Base-by-base conservation (phyloP, 306 rosid species). In the Dicorynia guianensis region DNA sequence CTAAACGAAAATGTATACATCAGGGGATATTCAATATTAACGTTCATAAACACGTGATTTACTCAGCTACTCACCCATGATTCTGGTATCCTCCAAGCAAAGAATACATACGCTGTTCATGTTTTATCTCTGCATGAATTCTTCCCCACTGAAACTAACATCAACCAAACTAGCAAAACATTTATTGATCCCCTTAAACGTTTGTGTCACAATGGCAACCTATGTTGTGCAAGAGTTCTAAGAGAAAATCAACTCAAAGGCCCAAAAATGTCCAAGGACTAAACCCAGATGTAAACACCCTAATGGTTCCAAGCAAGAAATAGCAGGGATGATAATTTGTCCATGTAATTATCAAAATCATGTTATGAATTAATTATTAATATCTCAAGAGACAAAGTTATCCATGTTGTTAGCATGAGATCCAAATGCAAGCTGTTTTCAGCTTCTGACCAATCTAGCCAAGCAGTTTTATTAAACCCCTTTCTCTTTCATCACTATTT, bases 61-160 rank as follows among this genome's bases (percentile, higher is more conserved):
- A 5, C 33, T 20, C 62, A 20, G 38, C 39, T 56, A 63, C 88
- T 74, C 25, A 86, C 89, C 89, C 47, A 38, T 61, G 13, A 61
- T 38, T 19, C 7, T 14, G 25, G 25, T 61, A 33, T 53, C 58
- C 7, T 53, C 44, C 4, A 15, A 59, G 2, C 20, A 34, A 34
- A 3, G 65, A 8, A 59, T 34, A 39, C 6, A 59, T 13, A 34
- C 19, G 12, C 39, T 11, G n/a, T 46, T 12, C n/a, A 46, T 3
- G 52, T 46, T 46, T n/a, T 11, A 46, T 46, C 52, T 46, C 52
- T 8, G 52, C 52, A 8, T 46, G 11, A 8, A 11, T 10, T 46
- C 2, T 46, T 7, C 52, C 11, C 3, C 52, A 46, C 3, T 46
- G 12, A 46, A 12, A 46, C 11, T 13, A 46, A 10, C 13, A 46